These are phyloP conservation scores for Handroanthus guayacan DNA, from an alignment of 257 asterid species.

Conservation along the genomic window DNA sequence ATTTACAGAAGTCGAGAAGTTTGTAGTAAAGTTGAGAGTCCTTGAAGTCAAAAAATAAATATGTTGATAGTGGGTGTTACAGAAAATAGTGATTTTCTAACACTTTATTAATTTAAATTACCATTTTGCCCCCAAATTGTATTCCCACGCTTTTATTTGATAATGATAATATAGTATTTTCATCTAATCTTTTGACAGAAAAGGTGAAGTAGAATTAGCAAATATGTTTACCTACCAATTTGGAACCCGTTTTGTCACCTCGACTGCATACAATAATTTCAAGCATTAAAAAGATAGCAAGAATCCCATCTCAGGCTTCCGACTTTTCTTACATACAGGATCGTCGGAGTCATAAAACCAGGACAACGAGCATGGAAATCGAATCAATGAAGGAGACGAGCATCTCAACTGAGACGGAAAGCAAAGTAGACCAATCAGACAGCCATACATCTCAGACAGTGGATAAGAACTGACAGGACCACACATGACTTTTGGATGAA, in stretches of 20 bases:
- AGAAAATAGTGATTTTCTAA: too few species aligned
- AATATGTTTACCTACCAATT: too few species aligned
- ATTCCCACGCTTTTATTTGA: too few species aligned
- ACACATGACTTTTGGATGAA: slow-evolving; percentile 36
- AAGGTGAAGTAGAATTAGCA: neutral
- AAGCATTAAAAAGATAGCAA: neutral
- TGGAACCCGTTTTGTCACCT: neutral
- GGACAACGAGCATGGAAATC: slow-evolving; percentile 76
- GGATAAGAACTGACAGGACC: slow-evolving; percentile 52
- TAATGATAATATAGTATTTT: too few species aligned
- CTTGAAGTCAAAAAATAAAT: too few species aligned
- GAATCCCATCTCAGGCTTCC: slow-evolving; percentile 1
- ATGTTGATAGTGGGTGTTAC: too few species aligned
- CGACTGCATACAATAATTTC: neutral
- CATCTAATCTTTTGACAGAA: too few species aligned
- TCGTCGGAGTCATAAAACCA: slow-evolving; percentile 69
- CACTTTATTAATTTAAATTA: too few species aligned
- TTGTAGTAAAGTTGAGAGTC: too few species aligned
- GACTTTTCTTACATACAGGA: slow-evolving; percentile 51
- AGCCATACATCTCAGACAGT: slow-evolving; percentile 55
- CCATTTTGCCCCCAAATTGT: too few species aligned
- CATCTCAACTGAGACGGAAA: slow-evolving; percentile 57
- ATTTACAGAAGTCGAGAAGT: too few species aligned
- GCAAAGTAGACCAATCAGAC: slow-evolving; percentile 46
- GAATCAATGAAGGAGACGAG: slow-evolving; percentile 67